Base-by-base conservation (phyloP, 2,329 filamentous ascomycete species). In the Diaporthe longicolla region DNA sequence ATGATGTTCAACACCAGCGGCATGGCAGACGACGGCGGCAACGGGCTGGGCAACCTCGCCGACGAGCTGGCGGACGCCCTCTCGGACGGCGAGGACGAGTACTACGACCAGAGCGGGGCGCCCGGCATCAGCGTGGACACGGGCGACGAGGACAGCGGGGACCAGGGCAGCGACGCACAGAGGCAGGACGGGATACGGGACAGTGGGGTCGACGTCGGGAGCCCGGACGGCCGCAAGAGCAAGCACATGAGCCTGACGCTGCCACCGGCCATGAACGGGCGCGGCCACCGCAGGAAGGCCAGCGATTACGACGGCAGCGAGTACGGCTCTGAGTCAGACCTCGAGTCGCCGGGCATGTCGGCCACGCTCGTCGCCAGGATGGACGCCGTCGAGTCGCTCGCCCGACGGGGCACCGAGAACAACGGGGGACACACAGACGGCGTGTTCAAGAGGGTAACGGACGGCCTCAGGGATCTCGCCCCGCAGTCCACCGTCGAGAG, bases 31-130 rank as follows among this genome's bases (percentile, higher is more conserved):
- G 81, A 82, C 32, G 81, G 81, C 3, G 84, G 84, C 66, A 90
- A 90, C 75, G 92, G 92, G 11, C 85, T 95, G 76, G 94, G 94
- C 43, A 95, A 95, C 78, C 83, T 97, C 65, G 94, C 94, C 1
- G 94, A 96, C 82, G 94, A 97, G 82, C 85, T 97, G 63, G 94
- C 93, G 1, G 93, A 93, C 79, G 91, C 92, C 5, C 90, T 93
- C 45, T 92, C 91, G 11, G 90, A 89, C 73, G 91, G 90, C 54
- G 90, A 91, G 52, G 87, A 85, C n/a, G 88, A 87, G 26, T 87
- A 88, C 45, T 85, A 87, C 66, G 84, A 84, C 72, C 85, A 88
- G 66, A 77, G 79, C 59, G 80, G 77, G 26, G 70, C 79, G 40
- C 83, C 84, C 8, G 83, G 83, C 71, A 83, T 85, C 79, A 83